These are phyloP conservation scores for Salix caprea DNA, from an alignment of 345 rosid genomes.

Conservation along the genomic window DNA sequence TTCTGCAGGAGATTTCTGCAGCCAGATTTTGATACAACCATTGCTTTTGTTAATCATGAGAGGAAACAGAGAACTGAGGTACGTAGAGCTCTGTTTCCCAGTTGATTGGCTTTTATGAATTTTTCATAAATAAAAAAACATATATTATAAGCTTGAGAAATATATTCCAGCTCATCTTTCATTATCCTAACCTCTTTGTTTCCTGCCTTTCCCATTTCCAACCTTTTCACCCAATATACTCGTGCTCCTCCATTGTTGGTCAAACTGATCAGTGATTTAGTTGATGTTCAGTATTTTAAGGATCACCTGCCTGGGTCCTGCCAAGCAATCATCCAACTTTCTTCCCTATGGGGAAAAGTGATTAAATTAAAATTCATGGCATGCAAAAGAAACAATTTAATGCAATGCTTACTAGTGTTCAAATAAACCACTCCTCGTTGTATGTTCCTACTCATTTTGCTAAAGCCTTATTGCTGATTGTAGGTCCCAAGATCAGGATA, in stretches of 20 bases:
- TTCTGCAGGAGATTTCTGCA: conserved; percentile 77
- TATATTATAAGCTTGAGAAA: conserved; percentile 1
- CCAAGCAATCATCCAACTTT: neutral
- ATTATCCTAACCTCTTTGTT: too few species aligned
- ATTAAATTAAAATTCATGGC: neutral
- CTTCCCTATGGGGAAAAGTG: neutral
- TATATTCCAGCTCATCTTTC: neutral
- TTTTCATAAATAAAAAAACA: neutral
- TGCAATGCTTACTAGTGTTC: neutral
- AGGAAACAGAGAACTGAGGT: conserved; percentile 90
- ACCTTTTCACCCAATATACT: neutral
- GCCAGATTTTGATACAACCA: conserved; percentile 90
- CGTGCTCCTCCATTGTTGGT: neutral
- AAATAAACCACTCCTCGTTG: neutral
- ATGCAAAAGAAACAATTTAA: neutral
- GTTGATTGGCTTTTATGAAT: neutral
- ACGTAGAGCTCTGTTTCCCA: conserved; percentile 7
- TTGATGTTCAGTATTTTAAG: neutral
- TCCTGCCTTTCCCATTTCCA: neutral
- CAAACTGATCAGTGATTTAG: neutral
- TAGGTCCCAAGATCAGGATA: neutral
- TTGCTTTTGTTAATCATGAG: conserved; percentile 85
- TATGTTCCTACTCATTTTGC: neutral
- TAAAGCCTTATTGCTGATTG: neutral
- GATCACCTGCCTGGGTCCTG: neutral